Evolutionary conservation across 768 basidiomycete species (phyloP), one percentile per base, ranked within the genome.

Genomic region (Cytidiella melzeri): DNA sequence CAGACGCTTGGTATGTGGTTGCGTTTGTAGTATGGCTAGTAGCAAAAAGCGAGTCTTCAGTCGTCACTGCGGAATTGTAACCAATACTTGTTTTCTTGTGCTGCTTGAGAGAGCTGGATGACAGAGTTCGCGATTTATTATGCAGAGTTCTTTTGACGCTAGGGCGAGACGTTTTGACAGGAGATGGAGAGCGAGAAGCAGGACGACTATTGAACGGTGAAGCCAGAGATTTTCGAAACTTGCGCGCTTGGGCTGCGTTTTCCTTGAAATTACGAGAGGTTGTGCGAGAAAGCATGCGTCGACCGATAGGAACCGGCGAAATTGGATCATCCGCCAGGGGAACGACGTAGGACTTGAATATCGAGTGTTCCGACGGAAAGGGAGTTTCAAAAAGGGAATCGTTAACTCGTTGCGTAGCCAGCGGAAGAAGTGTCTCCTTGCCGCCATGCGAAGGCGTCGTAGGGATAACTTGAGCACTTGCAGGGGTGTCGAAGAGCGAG

Each of bases 151-250:
- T 45, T 49, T 55, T 54, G 11, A 45, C 45, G 37, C 62, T 41
- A 34, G 54, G 57, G 49, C 60, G 49, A 10, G 49, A 41, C 18
- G 41, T 21, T 25, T 47, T 48, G 19, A 63, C 64, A 5, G 73
- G 70, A 43, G 73, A 73, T 20, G 68, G 48, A 24, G 61, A 48
- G 38, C 66, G 60, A 45, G 77, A 77, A 28, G 58, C 61, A 15
- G 75, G 73, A 38, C 70, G 68, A 39, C 75, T 75, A 43, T 58
- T 65, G 55, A 76, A 79, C 1, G 77, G 75, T 21, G 74, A 77
- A 10, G 67, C 71, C 20, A 76, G 69, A 18, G 41, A 23, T 19
- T 51, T 63, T 49, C 61, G 51, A 30, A 49, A 15, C n/a, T 15
- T 6, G 21, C 25, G 15, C 36, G 36, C 21, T 46, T 52, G 20